A percentile compares a stretch with the other conserved stretches of the same genome.
phyloP scores from a whole-genome alignment of 441 rosid genomes.

The Capsella rubella region DNA sequence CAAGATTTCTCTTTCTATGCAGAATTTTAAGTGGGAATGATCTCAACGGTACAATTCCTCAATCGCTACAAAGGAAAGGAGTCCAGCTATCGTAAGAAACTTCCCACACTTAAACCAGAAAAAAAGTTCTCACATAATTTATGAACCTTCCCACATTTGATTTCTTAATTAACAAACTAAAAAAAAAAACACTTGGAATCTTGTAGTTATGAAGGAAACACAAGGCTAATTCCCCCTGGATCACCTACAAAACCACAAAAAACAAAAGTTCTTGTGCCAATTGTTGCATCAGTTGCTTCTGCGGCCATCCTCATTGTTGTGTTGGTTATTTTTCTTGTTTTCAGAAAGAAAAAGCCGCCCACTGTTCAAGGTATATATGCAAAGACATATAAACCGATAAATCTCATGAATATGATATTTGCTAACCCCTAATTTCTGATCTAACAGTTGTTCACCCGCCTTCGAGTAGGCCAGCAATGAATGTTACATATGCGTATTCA shows the following conservation, averaged over 20 bases:
- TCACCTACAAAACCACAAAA: not conserved
- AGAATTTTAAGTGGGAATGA: conserved; percentile 1
- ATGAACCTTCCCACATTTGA: not conserved
- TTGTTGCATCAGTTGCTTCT: conserved; percentile 37
- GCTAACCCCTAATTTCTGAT: not conserved
- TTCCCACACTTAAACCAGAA: not conserved
- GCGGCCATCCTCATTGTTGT: conserved; percentile 3
- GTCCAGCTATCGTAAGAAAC: conserved; percentile 18
- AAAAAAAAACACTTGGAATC: not conserved
- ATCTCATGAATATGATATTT: not conserved
- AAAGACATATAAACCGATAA: not conserved
- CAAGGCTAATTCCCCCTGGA: not conserved
- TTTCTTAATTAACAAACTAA: not conserved
- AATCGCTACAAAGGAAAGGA: conserved; percentile 29
- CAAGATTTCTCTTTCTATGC: not conserved
- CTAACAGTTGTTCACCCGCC: not conserved
- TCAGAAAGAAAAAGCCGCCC: conserved; percentile 26
- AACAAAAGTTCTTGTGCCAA: not conserved
- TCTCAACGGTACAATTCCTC: conserved; percentile 38
- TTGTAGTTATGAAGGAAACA: not conserved
- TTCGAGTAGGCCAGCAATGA: not conserved
- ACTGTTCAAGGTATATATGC: conserved; percentile 16
- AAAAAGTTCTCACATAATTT: not conserved
- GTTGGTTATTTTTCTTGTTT: not conserved
- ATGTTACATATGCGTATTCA: conserved; percentile 23